Conservation (phyloP, 306 rosid genomes). For the Trifolium repens region DNA sequence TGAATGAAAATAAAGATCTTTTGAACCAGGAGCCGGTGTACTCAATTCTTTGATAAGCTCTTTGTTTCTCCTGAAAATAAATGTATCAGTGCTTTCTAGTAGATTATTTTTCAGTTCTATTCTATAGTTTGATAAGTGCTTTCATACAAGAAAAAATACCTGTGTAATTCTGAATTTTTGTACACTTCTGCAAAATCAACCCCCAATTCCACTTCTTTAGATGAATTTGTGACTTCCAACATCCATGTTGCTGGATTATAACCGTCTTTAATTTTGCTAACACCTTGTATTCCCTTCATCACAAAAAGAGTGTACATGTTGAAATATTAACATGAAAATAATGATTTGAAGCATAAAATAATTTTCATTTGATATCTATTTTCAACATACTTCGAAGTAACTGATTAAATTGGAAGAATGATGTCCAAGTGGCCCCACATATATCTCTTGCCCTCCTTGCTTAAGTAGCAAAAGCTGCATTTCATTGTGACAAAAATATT, state of each 20-base stretch:
- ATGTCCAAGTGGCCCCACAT: slow-evolving; percentile 59
- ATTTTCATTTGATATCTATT: slow-evolving; percentile 3
- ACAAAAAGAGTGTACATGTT: slow-evolving; percentile 13
- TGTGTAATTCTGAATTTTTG: slow-evolving; percentile 52
- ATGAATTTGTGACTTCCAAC: slow-evolving; percentile 51
- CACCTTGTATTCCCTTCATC: slow-evolving; percentile 54
- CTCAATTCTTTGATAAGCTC: slow-evolving; percentile 52
- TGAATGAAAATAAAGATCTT: slow-evolving; percentile 55
- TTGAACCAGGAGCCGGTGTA: slow-evolving; percentile 55
- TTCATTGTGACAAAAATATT: slow-evolving; percentile 18
- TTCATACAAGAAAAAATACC: slow-evolving; percentile 40
- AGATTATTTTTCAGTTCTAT: background rate
- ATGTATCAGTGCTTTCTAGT: background rate
- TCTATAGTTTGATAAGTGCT: background rate
- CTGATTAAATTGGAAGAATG: slow-evolving; percentile 50
- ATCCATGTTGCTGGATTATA: slow-evolving; percentile 64
- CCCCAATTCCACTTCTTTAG: slow-evolving; percentile 51
- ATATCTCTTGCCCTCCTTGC: slow-evolving; percentile 60
- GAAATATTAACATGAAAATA: background rate
- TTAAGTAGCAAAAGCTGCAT: slow-evolving; percentile 59
- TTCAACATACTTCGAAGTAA: slow-evolving; percentile 50
- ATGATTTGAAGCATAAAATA: slow-evolving; percentile 9
- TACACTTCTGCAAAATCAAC: slow-evolving; percentile 51
- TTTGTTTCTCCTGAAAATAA: slow-evolving; percentile 56
- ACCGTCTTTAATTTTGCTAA: slow-evolving; percentile 52